Conservation (phyloP, 164 flowering plant species). For the Piper longum region DNA sequence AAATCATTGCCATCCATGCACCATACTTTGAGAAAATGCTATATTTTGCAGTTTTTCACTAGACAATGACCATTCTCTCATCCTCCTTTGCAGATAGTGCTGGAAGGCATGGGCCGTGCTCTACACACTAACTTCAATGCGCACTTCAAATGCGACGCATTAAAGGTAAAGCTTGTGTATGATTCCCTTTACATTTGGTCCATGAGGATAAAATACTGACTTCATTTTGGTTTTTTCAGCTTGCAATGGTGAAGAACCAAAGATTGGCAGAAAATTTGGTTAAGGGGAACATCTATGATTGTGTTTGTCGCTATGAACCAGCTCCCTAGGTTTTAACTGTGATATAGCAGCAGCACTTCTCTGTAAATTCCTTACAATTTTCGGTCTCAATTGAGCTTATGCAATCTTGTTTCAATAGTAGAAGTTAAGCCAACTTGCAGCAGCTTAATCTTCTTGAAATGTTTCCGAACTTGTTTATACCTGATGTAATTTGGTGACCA, state of each 20-base stretch:
- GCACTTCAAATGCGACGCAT: conserved; percentile 71
- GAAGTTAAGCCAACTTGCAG: no score
- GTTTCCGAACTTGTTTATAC: no score
- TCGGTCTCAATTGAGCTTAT: no score
- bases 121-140: conserved; percentile 97
- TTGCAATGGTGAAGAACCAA: conserved; percentile 99
- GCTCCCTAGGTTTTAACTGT: conserved; percentile 10
- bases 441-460: no score
- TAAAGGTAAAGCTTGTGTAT: conserved; percentile 43
- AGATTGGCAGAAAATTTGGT: conserved; percentile 86
- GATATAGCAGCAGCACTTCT: not conserved
- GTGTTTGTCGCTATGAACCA: conserved; percentile 86
- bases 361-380: no score
- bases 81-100: conserved; percentile 42
- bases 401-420: no score
- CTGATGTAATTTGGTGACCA: no score
- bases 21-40: no score
- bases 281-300: conserved; percentile 82
- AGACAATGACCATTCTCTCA: not conserved
- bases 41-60: not conserved
- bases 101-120: conserved; percentile 99
- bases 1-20: no score
- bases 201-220: not conserved
- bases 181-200: not conserved
- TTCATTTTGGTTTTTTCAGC: conserved; percentile 32